Evolutionary conservation across 1,284 basidiomycete genomes (phyloP).

Genomic region (Microbotryomycetes sp.): DNA sequence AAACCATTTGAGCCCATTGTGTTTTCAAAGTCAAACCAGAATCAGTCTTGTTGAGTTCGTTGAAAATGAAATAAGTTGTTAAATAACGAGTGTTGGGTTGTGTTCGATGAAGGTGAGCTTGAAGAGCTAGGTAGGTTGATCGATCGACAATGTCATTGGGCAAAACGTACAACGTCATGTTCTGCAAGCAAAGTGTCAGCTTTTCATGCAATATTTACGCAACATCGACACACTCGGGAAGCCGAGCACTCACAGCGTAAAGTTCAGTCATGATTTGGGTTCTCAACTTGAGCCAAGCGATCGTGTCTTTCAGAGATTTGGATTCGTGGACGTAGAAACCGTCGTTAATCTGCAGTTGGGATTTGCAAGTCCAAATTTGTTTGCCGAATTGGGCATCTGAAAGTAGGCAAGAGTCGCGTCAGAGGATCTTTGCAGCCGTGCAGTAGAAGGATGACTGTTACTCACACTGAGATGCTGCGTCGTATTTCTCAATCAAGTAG

Average conservation of each 20-base stretch:
- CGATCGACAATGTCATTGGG: conserved; percentile 45
- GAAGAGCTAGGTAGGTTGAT: conserved; percentile 41
- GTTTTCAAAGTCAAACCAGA: conserved; percentile 46
- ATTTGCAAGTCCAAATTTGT: conserved; percentile 44
- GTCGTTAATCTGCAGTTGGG: conserved; percentile 52
- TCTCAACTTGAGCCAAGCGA: conserved; percentile 49
- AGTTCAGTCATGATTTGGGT: conserved; percentile 46
- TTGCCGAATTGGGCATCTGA: conserved; percentile 33
- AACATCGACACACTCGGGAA: neutral
- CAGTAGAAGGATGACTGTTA: conserved; percentile 34
- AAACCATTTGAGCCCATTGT: conserved; percentile 50
- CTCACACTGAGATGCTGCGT: conserved; percentile 40
- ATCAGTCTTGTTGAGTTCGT: conserved; percentile 49
- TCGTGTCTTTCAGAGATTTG: conserved; percentile 47
- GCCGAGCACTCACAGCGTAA: conserved; percentile 39
- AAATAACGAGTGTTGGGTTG: conserved; percentile 42
- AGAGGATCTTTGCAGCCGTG: no score
- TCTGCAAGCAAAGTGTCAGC: neutral
- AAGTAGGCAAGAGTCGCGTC: neutral
- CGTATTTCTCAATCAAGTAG: conserved; percentile 53
- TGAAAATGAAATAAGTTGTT: conserved; percentile 48
- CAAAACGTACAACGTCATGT: conserved; percentile 44
- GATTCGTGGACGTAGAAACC: conserved; percentile 53
- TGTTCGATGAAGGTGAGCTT: conserved; percentile 41
- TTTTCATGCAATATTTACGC: neutral